phyloP scores from a whole-genome alignment of 2,329 filamentous ascomycete genomes.

The Epichloe aotearoae region DNA sequence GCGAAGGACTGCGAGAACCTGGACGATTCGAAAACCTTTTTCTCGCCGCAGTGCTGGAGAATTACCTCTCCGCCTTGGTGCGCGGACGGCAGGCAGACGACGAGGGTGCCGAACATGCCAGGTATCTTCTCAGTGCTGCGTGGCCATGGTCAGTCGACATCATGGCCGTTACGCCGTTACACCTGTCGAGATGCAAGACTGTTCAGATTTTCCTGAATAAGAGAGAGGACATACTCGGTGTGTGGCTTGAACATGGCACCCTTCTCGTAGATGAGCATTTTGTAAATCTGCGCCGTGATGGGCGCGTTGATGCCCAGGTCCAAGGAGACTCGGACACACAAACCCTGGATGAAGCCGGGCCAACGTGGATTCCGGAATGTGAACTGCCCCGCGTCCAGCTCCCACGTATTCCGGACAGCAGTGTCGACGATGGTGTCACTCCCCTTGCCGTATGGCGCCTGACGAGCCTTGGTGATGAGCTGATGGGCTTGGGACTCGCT shows the following conservation, averaged over 20 bases:
- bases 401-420: conserved; percentile 28
- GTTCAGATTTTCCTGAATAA: too few species aligned
- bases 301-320: conserved; percentile 19
- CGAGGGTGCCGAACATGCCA: conserved; percentile 36
- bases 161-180: not conserved
- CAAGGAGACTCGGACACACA: conserved; percentile 13
- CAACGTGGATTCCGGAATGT: conserved; percentile 22
- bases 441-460: conserved; percentile 18
- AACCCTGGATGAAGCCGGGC: conserved; percentile 12
- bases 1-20: conserved; percentile 10
- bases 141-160: not conserved
- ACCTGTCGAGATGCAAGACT: too few species aligned
- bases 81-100: conserved; percentile 32
- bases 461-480: conserved; percentile 10
- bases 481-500: conserved; percentile 11
- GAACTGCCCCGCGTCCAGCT: conserved; percentile 27
- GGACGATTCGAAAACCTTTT: conserved; percentile 19
- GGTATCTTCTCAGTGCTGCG: conserved; percentile 29
- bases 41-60: conserved; percentile 23
- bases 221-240: conserved; percentile 20
- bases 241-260: conserved; percentile 35
- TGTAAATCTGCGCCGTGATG: conserved; percentile 26
- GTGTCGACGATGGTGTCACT: conserved; percentile 27
- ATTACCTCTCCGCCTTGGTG: conserved; percentile 34
- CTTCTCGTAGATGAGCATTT: conserved; percentile 36